Percentiles rank a stretch among this genome's conserved stretches.
phyloP scores from a whole-genome alignment of 768 basidiomycete genomes.

The Cyclocybe cylindracea region DNA sequence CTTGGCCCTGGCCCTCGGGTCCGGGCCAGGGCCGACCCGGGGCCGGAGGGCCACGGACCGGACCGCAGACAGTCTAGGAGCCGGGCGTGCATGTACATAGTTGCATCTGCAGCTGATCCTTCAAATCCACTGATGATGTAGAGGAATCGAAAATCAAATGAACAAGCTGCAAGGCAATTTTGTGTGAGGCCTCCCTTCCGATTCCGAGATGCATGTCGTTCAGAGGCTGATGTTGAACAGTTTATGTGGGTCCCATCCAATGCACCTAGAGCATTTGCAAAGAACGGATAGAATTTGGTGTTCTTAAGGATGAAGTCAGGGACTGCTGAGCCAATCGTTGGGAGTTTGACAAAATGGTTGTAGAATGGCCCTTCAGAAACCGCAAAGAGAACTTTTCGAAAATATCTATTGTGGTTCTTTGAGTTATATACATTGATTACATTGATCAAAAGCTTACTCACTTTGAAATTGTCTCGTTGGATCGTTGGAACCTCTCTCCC shows the following conservation, averaged over 20 bases:
- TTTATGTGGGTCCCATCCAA: conserved; percentile 35
- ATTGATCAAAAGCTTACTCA: background rate
- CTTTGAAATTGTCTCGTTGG: conserved; percentile 20
- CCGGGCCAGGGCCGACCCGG: too few relatives aligned
- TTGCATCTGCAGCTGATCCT: conserved; percentile 35
- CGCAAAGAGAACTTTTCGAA: conserved; percentile 22
- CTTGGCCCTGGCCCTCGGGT: too few relatives aligned
- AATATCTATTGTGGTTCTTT: too few relatives aligned
- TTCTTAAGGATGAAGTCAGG: conserved; percentile 18
- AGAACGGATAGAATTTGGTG: conserved; percentile 32
- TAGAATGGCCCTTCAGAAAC: conserved; percentile 28
- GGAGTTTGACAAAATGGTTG: conserved; percentile 18
- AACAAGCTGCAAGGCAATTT: conserved; percentile 36
- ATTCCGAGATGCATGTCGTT: conserved; percentile 19
- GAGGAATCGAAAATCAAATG: conserved; percentile 33
- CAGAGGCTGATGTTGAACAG: conserved; percentile 10
- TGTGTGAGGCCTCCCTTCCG: conserved; percentile 36
- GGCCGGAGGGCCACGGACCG: too few relatives aligned
- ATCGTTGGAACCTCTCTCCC: conserved; percentile 26
- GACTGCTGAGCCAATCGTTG: background rate
- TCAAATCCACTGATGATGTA: conserved; percentile 44
- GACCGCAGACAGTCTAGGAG: conserved; percentile 20
- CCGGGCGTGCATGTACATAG: conserved; percentile 30
- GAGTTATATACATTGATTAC: too few relatives aligned
- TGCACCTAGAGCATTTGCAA: conserved; percentile 33